A percentile compares a stretch with the other conserved stretches of the same genome.
Evolutionary conservation across 176 grass and related monocot species (phyloP).

Genomic region (Bonia amplexicaulis): DNA sequence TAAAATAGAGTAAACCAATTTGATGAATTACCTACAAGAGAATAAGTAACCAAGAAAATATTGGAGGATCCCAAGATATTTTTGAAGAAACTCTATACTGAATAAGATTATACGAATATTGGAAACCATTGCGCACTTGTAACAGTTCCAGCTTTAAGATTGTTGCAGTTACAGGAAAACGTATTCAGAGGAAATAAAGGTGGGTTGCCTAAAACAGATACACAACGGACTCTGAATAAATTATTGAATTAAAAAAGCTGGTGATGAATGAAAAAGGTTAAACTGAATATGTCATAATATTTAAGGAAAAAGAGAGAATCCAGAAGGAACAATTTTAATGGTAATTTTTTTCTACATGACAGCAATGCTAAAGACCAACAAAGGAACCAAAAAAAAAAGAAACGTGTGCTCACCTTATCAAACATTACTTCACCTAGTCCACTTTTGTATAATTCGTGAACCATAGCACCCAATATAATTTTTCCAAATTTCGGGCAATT

Average conservation of each 20-base stretch:
- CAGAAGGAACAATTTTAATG: not conserved
- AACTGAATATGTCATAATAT: not conserved
- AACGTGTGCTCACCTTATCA: constrained; percentile 61
- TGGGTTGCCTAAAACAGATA: not conserved
- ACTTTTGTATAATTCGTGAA: constrained; percentile 83
- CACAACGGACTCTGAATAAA: not conserved
- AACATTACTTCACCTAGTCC: constrained; percentile 84
- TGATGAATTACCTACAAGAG: not conserved
- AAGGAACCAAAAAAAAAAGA: constrained; percentile 9
- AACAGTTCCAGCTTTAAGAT: not conserved
- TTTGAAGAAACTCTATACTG: not conserved
- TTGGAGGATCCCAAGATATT: not conserved
- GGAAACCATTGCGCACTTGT: not conserved
- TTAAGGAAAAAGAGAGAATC: not conserved
- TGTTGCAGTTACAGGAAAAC: not conserved
- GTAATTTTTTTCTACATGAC: not conserved
- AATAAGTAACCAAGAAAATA: not conserved
- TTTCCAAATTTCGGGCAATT: constrained; percentile 82
- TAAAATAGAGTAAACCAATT: not conserved
- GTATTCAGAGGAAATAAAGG: not conserved
- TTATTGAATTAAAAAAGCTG: not conserved
- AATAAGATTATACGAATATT: not conserved
- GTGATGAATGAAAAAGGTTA: not conserved
- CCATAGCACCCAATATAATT: constrained; percentile 88
- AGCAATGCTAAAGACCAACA: constrained; percentile 22